A percentile compares a stretch with the other conserved stretches of the same genome.
Conservation (phyloP, 2,329 filamentous ascomycete species). For the Alternaria hordeiaustralica region DNA sequence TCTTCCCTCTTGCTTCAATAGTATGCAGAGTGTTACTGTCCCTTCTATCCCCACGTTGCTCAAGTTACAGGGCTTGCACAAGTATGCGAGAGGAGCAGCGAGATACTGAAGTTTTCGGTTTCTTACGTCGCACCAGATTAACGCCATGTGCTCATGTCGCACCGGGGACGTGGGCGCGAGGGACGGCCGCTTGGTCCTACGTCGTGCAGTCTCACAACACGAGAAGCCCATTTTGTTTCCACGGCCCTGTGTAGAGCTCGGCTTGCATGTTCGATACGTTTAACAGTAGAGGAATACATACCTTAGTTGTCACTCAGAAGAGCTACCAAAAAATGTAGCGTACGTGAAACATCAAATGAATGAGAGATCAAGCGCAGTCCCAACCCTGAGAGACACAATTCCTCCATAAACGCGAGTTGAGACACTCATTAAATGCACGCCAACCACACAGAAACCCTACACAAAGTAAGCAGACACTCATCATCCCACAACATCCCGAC, state of each 20-base stretch:
- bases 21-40: neutral
- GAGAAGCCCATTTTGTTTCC: neutral
- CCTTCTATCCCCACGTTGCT: neutral
- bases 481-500: neutral
- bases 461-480: neutral
- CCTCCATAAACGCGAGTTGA: neutral
- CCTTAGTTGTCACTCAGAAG: neutral
- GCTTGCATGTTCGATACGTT: neutral
- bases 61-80: neutral
- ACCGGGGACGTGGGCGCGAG: slow-evolving; percentile 6
- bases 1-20: neutral
- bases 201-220: slow-evolving; percentile 17
- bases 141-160: slow-evolving; percentile 19
- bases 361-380: too few species aligned
- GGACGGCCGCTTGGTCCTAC: slow-evolving; percentile 8
- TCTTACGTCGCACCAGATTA: slow-evolving; percentile 14
- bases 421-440: neutral
- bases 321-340: too few species aligned
- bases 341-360: too few species aligned
- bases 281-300: accelerated
- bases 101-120: neutral
- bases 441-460: neutral
- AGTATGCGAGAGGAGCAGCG: neutral
- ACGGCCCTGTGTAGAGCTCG: neutral
- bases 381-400: too few species aligned